Evolutionary conservation across 768 basidiomycete genomes (phyloP), one percentile per base, ranked within the genome.

Genomic region (Coprinopsis strossmayeri): DNA sequence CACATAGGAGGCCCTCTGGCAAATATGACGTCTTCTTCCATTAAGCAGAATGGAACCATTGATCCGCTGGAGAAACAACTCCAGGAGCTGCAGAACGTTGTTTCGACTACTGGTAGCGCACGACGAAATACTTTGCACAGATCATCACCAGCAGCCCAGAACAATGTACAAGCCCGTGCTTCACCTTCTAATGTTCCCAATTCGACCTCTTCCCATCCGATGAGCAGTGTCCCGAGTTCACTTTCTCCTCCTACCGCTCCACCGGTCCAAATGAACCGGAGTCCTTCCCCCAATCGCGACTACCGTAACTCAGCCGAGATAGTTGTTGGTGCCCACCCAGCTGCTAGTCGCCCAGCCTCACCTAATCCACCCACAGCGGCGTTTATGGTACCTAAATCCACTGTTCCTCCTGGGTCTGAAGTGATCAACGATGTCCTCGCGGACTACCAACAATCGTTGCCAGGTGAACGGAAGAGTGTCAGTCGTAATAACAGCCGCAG

Each of bases 371-470:
- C 85, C 3, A 82, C 73, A n/a, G 79, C 87, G 1, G 85, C 74
- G 5, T 79, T 92, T 60, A 51, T 51, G 50, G 89, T 87, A 78
- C 76, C 87, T 5, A 82, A 79, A 13, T 67, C 66, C 0, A 60
- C 65, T 2, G 67, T 70, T 25, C 66, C 73, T 2, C 52, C 71
- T 5, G 73, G 73, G 1, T 61, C 71, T 34, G 74, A 81, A n/a
- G 71, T 78, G 0, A 79, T 91, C 15, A 82, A 87, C 48, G 78
- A 81, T n/a, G 82, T 91, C 5, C 64, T 91, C 13, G 70, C 72
- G 0, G 76, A 81, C 54, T 97, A 97, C 59, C 78, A 84, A 23
- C 91, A 92, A 58, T 79, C 84, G 1, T 77, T 97, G 61, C 94
- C 93, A 5, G 93, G 91, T 2, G 94, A 96, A 62, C 70, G 77